Percentiles rank a stretch among this genome's conserved stretches.
phyloP scores from a whole-genome alignment of 1,284 basidiomycete species.

The Boletus subluridellus region DNA sequence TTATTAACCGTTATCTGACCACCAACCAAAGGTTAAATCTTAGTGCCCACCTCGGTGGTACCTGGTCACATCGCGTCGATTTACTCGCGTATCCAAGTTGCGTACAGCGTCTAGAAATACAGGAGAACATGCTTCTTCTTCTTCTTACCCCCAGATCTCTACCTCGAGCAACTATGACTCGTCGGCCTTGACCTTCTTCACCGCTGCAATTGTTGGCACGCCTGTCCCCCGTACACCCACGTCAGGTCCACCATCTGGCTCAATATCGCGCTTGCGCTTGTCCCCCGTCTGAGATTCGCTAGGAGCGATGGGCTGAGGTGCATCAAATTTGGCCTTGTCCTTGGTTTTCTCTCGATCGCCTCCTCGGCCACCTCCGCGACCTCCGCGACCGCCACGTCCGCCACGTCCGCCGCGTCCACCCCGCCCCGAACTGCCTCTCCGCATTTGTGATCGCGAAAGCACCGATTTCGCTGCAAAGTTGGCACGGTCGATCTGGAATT shows the following conservation, averaged over 20 bases:
- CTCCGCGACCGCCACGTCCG: slow-evolving; percentile 44
- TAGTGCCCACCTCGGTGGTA: too few species aligned
- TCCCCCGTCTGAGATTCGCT: slow-evolving; percentile 50
- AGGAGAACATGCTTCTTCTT: not conserved
- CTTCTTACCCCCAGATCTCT: not conserved
- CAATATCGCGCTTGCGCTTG: slow-evolving; percentile 69
- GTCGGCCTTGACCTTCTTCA: slow-evolving; percentile 63
- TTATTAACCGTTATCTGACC: too few species aligned
- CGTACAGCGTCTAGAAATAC: not conserved
- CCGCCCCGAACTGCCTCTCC: slow-evolving; percentile 28
- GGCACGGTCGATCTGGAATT: slow-evolving; percentile 69
- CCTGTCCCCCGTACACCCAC: slow-evolving; percentile 58
- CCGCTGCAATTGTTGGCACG: slow-evolving; percentile 52
- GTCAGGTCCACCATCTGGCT: slow-evolving; percentile 70
- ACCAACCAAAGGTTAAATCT: too few species aligned
- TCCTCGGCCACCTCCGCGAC: slow-evolving; percentile 42
- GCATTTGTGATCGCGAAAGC: slow-evolving; percentile 36
- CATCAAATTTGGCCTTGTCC: slow-evolving; percentile 15
- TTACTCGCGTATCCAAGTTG: not conserved
- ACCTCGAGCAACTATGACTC: slow-evolving; percentile 8
- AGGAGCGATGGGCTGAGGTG: slow-evolving; percentile 15
- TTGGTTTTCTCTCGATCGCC: slow-evolving; percentile 30
- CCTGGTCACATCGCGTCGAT: not conserved
- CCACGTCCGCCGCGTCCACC: slow-evolving; percentile 36
- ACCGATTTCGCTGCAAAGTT: slow-evolving; percentile 57